phyloP scores from a whole-genome alignment of 768 basidiomycete genomes.

The Cystobasidium tubakii region DNA sequence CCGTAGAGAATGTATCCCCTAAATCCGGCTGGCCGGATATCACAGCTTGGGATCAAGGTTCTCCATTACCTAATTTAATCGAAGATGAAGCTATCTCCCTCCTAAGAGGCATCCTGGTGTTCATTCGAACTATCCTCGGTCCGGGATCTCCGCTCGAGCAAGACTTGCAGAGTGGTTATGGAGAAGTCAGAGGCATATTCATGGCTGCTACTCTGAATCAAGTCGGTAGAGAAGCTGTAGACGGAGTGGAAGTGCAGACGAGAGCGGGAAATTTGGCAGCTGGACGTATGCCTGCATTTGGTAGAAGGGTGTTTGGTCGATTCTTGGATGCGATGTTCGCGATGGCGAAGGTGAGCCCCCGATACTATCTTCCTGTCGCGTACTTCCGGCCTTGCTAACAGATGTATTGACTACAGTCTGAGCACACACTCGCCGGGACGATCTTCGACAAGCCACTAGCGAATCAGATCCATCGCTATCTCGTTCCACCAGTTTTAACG shows the following conservation, averaged over 20 bases:
- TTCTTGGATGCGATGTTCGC: conserved; percentile 44
- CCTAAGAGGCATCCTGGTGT: conserved; percentile 39
- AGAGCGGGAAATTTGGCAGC: background rate
- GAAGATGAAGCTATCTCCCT: conserved; percentile 22
- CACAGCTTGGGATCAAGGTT: conserved; percentile 38
- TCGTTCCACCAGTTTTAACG: conserved; percentile 40
- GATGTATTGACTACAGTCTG: too few relatives aligned
- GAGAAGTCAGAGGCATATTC: conserved; percentile 33
- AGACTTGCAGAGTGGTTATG: conserved; percentile 38
- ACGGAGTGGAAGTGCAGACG: conserved; percentile 2
- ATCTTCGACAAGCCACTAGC: conserved; percentile 39
- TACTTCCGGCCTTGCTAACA: too few relatives aligned
- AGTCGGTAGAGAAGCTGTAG: conserved; percentile 41
- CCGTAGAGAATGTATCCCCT: conserved; percentile 8
- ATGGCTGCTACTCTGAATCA: conserved; percentile 41
- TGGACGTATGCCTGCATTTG: background rate
- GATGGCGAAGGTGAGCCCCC: conserved; percentile 40
- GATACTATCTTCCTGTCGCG: too few relatives aligned
- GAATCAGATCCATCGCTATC: conserved; percentile 37
- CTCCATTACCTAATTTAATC: conserved; percentile 38
- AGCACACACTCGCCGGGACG: conserved; percentile 39
- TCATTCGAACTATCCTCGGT: conserved; percentile 40
- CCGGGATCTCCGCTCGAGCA: conserved; percentile 37
- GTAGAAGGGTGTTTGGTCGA: conserved; percentile 38
- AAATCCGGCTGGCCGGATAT: conserved; percentile 30